Base-by-base conservation (phyloP, 2,329 filamentous ascomycete species). In the Aspergillus thermomutatus region DNA sequence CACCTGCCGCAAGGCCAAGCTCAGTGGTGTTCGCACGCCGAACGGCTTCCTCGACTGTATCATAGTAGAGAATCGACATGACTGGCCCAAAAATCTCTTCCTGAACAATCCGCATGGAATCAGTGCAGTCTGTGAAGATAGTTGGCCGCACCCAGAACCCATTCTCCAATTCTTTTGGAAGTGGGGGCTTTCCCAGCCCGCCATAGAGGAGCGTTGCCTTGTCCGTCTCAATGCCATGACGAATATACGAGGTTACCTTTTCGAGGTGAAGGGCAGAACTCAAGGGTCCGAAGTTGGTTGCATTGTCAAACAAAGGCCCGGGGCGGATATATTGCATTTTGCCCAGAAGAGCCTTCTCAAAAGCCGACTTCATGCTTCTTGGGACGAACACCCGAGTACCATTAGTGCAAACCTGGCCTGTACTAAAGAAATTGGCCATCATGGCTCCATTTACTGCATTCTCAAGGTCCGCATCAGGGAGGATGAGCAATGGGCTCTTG, bases 371-470 rank as follows among this genome's bases (percentile, higher is more conserved):
- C 72, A 91, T 81, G 40, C 75, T 70, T 34, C 80, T 76, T 0
- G 89, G 91, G 2, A 96, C 82, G 71, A 96, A 96, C 34, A 96
- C 91, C 10, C 92, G 83, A 1, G 92, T 96, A 50, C 92, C 92
- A 72, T 96, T 96, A 51, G 92, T 96, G 82, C 92, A 96, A 51
- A 96, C 91, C 75, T 96, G 92, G 28, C 92, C 92, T 0, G 89
- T 90, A 63, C 88, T 92, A 80, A 90, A 96, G 78, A 96, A 96
- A 75, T 96, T 96, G 66, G 91, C 92, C 81, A 95, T 91, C 88
- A 96, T 92, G 61, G 91, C 91, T 28, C 90, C 89, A 67, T 96
- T 88, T 34, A 91, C 92, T n/a, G 92, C 92, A 66, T 85, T 84
- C 48, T 90, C 87, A 21, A 93, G 74, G 52, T 91, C 85, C 17